Base-by-base conservation (phyloP, 768 basidiomycete species). In the Tulasnella sp. region DNA sequence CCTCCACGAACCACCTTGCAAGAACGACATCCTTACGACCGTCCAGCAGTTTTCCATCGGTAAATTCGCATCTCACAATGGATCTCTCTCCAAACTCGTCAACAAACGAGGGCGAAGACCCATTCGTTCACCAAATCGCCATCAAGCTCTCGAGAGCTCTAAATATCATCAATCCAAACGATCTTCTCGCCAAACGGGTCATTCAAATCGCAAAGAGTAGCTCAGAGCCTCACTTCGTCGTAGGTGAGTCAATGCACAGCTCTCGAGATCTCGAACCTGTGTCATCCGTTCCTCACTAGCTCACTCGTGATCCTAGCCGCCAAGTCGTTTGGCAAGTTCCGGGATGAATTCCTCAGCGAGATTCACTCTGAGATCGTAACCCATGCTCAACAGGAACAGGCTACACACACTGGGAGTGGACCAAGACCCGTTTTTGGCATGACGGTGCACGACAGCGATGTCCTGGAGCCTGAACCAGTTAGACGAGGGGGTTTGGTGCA, bases 291-390 rank as follows among this genome's bases (percentile, higher is more conserved):
- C 16, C 52, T 71, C 42, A 69, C 52, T 52, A 74, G 66, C 26
- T 64, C 47, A n/a, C 47, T 17, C 70, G 17, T 42, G 63, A 17
- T 34, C 52, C 26, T 76, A 89, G 92, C 92, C 76, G 90, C 90
- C 39, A 86, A 84, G 74, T 82, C 89, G 37, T 95, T 97, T 82
- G 94, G 92, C 79, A 91, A 91, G 83, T 95, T 95, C 78, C 84
- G 89, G 77, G 86, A 88, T 77, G 86, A 88, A 40, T 91, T 92
- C 77, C 83, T 95, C 69, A 82, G 86, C 47, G 90, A 93, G 75
- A 80, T 95, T 8, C 91, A 94, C 82, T 83, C 85, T 77, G 90
- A 94, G 79, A 90, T 94, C 75, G 81, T 88, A 78, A 86, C 86
- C 74, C 90, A 91, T 82, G 83, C 82, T 72, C 84, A 87, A 81